Conservation (phyloP, 768 basidiomycete species). For the Chalciporus chontae region DNA sequence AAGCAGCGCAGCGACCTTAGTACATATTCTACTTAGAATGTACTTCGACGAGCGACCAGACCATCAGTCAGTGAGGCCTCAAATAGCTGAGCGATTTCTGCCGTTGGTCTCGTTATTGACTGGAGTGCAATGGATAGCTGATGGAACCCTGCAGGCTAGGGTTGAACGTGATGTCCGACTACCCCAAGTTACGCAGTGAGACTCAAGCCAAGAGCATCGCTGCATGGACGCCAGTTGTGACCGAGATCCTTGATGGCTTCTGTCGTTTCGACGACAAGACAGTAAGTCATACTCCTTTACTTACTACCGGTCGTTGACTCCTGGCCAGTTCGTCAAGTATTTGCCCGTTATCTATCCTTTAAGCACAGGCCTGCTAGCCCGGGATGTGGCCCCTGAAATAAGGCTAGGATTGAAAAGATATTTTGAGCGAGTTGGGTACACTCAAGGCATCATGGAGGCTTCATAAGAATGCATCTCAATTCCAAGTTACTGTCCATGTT, state of each 20-base stretch:
- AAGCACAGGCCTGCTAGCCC: slow-evolving; percentile 76
- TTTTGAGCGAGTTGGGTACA: slow-evolving; percentile 74
- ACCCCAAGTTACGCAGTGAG: slow-evolving; percentile 83
- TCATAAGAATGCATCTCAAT: slow-evolving; percentile 35
- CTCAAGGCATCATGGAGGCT: slow-evolving; percentile 67
- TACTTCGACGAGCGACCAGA: slow-evolving; percentile 88
- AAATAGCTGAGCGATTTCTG: slow-evolving; percentile 69
- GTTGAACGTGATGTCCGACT: slow-evolving; percentile 85
- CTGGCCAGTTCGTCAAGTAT: slow-evolving; percentile 75
- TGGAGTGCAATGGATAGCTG: not conserved
- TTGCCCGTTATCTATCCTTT: slow-evolving; percentile 89
- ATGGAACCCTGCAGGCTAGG: slow-evolving; percentile 56
- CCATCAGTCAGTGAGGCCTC: slow-evolving; percentile 78
- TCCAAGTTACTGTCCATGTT: slow-evolving; percentile 9
- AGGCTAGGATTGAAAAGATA: slow-evolving; percentile 75
- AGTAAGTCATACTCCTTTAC: slow-evolving; percentile 47
- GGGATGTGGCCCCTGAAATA: slow-evolving; percentile 82
- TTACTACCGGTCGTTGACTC: slow-evolving; percentile 3
- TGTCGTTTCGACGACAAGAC: slow-evolving; percentile 86
- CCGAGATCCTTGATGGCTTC: slow-evolving; percentile 89
- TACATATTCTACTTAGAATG: slow-evolving; percentile 90
- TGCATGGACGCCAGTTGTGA: slow-evolving; percentile 99
- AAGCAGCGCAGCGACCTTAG: slow-evolving; percentile 91
- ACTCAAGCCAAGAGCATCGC: slow-evolving; percentile 92
- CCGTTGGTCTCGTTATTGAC: slow-evolving; percentile 44